These are phyloP conservation scores for Saccharomycopsis sp. DNA, from an alignment of 805 yeast species.

Conservation along the genomic window DNA sequence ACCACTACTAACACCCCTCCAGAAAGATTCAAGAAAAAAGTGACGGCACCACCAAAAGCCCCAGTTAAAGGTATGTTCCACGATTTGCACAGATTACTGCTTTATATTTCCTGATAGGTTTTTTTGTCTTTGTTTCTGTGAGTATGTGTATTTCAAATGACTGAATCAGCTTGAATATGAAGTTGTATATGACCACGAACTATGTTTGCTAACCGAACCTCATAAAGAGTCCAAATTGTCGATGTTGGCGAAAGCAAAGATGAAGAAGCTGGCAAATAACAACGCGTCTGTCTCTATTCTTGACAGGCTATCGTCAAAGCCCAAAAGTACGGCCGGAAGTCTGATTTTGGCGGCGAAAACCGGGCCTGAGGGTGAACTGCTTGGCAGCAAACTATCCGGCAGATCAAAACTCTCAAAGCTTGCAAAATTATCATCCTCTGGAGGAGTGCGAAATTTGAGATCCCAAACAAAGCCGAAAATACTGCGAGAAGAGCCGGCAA, in stretches of 20 bases:
- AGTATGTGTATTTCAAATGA: not conserved
- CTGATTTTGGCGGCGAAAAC: too few relatives aligned
- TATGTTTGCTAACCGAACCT: not conserved
- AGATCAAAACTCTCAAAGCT: conserved; percentile 14
- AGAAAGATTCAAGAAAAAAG: conserved; percentile 25
- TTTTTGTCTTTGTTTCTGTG: not conserved
- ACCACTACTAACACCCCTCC: not conserved
- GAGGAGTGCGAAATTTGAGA: conserved; percentile 23
- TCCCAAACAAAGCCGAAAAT: conserved; percentile 17
- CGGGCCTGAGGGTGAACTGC: too few relatives aligned
- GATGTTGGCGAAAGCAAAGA: conserved; percentile 35
- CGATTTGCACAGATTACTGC: conserved; percentile 4
- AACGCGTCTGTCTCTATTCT: conserved; percentile 11
- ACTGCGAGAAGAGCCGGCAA: not conserved
- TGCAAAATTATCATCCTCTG: conserved; percentile 13
- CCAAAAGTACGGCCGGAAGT: too few relatives aligned
- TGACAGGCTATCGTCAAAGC: conserved; percentile 9
- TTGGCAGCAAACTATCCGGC: not conserved
- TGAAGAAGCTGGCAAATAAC: not conserved
- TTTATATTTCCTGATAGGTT: not conserved
- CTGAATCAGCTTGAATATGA: not conserved
- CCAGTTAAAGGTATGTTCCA: conserved; percentile 39
- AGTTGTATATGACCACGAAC: not conserved
- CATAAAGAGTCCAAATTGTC: conserved; percentile 37
- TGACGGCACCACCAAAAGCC: conserved; percentile 13